Percentiles rank a stretch among this genome's conserved stretches.
Evolutionary conservation across 805 yeast species (phyloP).

Genomic region (Dipodascopsis uninucleata): DNA sequence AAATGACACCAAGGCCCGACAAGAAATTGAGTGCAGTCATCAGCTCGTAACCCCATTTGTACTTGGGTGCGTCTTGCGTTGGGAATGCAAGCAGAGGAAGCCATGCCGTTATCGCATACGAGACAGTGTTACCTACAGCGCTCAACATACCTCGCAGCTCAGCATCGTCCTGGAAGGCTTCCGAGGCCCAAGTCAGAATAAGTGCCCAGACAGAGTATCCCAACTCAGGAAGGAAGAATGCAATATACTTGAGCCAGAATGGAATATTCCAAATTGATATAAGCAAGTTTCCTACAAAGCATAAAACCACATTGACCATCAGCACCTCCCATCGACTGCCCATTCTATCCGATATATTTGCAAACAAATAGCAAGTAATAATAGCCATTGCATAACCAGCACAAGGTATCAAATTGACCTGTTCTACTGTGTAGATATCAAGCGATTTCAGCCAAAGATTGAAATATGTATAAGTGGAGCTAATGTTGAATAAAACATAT

Average conservation of each 20-base stretch:
- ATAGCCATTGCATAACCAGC: conserved; percentile 14
- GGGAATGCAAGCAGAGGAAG: conserved; percentile 11
- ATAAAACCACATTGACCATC: conserved; percentile 4
- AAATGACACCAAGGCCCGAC: conserved; percentile 9
- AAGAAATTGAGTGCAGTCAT: conserved; percentile 6
- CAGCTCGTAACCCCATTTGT: conserved; percentile 5
- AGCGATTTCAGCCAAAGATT: conserved; percentile 14
- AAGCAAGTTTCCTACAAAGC: conserved; percentile 9
- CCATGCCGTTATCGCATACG: conserved; percentile 3
- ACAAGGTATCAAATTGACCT: conserved; percentile 8
- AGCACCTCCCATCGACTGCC: conserved; percentile 7
- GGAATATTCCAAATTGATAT: conserved; percentile 12
- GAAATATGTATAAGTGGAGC: conserved; percentile 2
- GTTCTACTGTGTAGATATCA: conserved; percentile 6
- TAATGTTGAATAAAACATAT: conserved; percentile 7
- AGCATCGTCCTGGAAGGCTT: conserved; percentile 13
- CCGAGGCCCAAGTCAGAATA: conserved; percentile 12
- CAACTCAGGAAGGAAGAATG: conserved; percentile 8
- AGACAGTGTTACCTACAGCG: conserved; percentile 9
- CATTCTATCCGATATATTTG: conserved; percentile 8
- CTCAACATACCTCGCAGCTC: conserved; percentile 9
- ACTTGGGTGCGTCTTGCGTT: conserved; percentile 9
- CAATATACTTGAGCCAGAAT: conserved; percentile 8
- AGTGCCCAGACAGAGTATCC: conserved; percentile 15
- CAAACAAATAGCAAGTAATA: not conserved